Conservation (phyloP, 1,139 yeast species). For the Eremothecium gossypii region DNA sequence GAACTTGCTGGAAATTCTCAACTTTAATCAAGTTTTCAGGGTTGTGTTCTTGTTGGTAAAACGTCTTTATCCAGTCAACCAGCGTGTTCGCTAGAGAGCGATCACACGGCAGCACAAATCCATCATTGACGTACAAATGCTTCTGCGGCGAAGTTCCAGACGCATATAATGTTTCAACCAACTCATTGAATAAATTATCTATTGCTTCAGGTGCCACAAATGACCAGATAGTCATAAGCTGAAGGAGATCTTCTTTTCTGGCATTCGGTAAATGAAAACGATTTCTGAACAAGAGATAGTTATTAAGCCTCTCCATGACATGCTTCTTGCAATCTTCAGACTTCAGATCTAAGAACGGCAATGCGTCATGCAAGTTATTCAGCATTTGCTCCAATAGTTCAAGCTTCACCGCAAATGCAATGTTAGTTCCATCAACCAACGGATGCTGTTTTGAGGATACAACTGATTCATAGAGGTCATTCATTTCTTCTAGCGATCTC, state of each 20-base stretch:
- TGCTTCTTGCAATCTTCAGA: constrained; percentile 6
- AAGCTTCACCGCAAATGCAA: constrained; percentile 11
- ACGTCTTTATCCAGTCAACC: constrained; percentile 11
- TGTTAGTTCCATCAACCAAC: constrained; percentile 6
- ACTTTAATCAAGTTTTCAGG: constrained; percentile 13
- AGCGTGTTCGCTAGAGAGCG: constrained; percentile 11
- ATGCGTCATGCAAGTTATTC: constrained; percentile 22
- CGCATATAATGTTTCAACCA: constrained; percentile 25
- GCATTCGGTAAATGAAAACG: constrained; percentile 18
- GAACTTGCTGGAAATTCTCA: constrained; percentile 10
- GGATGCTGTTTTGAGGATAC: constrained; percentile 10
- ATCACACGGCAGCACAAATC: constrained; percentile 17
- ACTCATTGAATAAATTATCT: constrained; percentile 24
- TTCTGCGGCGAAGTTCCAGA: constrained; percentile 14
- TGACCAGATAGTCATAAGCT: constrained; percentile 21
- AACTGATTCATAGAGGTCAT: constrained; percentile 13
- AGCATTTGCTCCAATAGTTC: constrained; percentile 24
- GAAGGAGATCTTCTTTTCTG: constrained; percentile 13
- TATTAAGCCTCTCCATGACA: constrained; percentile 16
- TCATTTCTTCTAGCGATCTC: constrained; percentile 15
- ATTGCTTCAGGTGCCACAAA: constrained; percentile 14
- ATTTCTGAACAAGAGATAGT: constrained; percentile 21
- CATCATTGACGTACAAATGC: constrained; percentile 12
- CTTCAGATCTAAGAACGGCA: constrained; percentile 13
- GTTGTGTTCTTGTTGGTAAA: constrained; percentile 12